These are phyloP conservation scores for Lippia alba DNA, from an alignment of 305 asterid genomes.

Conservation along the genomic window DNA sequence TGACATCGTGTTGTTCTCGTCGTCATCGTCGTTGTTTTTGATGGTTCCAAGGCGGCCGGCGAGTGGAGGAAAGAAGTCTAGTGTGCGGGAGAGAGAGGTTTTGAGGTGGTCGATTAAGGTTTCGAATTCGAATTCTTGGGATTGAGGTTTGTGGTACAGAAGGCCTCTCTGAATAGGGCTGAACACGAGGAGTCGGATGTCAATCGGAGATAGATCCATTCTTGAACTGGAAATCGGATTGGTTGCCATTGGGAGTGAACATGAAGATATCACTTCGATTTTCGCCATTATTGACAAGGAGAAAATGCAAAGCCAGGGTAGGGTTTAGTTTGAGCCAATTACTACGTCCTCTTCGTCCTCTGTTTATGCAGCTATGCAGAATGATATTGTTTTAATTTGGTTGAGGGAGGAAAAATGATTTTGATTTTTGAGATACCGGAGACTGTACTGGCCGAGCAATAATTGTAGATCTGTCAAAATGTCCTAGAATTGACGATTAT, in stretches of 20 bases:
- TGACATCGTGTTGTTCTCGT: no score
- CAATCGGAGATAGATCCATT: slow-evolving; percentile 50
- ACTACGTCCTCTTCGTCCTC: no score
- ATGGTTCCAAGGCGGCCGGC: slow-evolving; percentile 41
- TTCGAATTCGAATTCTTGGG: not conserved
- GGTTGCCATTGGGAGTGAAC: slow-evolving; percentile 34
- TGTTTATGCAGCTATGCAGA: no score
- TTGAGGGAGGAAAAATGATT: no score
- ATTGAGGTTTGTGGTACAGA: slow-evolving; percentile 40
- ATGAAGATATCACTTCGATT: slow-evolving; percentile 27
- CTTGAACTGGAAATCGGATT: slow-evolving; percentile 9
- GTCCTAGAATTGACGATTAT: no score
- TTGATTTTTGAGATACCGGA: no score
- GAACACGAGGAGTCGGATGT: slow-evolving; percentile 38
- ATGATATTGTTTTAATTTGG: no score
- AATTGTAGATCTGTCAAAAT: no score
- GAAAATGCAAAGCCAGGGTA: not conserved
- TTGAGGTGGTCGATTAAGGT: slow-evolving; percentile 36
- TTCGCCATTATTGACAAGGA: slow-evolving; percentile 22
- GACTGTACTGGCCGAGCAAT: no score
- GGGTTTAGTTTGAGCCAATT: not conserved
- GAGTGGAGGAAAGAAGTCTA: slow-evolving; percentile 47
- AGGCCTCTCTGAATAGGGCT: slow-evolving; percentile 47
- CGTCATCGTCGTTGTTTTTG: no score
- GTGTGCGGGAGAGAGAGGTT: slow-evolving; percentile 43